Evolutionary conservation across 192 early-diverging fungal species (phyloP).

Genomic region (Coemansia sp.): DNA sequence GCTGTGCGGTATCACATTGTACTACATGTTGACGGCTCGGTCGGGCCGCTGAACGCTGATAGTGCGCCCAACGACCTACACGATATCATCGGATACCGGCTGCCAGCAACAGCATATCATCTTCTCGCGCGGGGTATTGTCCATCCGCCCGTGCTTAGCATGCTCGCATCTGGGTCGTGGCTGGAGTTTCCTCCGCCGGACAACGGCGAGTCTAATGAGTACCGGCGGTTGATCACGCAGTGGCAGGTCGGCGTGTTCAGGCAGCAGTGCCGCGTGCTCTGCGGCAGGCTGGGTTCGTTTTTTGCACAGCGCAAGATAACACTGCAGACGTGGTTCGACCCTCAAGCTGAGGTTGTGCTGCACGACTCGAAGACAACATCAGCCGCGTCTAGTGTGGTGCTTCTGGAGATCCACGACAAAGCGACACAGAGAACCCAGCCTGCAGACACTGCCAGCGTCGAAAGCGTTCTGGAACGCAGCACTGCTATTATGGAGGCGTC

Average conservation of each 20-base stretch:
- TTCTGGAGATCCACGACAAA: neutral
- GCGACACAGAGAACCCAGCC: neutral
- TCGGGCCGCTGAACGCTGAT: slow-evolving; percentile 62
- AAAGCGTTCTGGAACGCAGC: slow-evolving; percentile 17
- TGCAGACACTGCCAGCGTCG: neutral
- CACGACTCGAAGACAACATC: slow-evolving; percentile 6
- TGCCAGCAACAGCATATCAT: slow-evolving; percentile 70
- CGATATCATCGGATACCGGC: slow-evolving; percentile 75
- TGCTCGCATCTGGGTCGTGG: slow-evolving; percentile 63
- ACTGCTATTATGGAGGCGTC: slow-evolving; percentile 6
- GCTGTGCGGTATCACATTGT: slow-evolving; percentile 71
- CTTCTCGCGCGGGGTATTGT: slow-evolving; percentile 67
- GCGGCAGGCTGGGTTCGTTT: slow-evolving; percentile 62
- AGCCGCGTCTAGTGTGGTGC: neutral
- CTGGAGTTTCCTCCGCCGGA: slow-evolving; percentile 71
- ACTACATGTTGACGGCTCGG: slow-evolving; percentile 66
- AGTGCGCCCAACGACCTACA: slow-evolving; percentile 75
- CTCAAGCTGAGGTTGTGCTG: slow-evolving; percentile 42
- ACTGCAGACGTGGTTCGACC: slow-evolving; percentile 64
- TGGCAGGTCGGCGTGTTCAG: slow-evolving; percentile 59
- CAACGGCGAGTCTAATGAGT: slow-evolving; percentile 79
- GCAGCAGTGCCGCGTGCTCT: slow-evolving; percentile 59
- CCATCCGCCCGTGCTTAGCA: slow-evolving; percentile 64
- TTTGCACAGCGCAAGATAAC: slow-evolving; percentile 66
- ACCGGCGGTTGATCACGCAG: slow-evolving; percentile 62